Percentiles rank a stretch among this genome's conserved stretches.
phyloP scores from a whole-genome alignment of 1,284 basidiomycete species.

The Exobasidium cylindrosporum region DNA sequence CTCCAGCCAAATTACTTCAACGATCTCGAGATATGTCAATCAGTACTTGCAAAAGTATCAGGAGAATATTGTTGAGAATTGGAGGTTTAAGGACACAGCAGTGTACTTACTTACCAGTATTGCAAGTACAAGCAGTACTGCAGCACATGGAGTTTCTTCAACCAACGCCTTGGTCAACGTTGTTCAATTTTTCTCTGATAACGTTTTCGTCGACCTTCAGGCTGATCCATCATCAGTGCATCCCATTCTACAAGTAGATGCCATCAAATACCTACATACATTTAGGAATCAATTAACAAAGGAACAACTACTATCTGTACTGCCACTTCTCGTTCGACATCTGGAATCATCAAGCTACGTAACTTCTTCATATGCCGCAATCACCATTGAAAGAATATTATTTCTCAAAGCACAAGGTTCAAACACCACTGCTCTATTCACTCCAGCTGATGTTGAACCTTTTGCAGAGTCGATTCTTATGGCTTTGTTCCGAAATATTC shows the following conservation, averaged over 20 bases:
- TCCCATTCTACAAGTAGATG: constrained; percentile 90
- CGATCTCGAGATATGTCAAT: constrained; percentile 78
- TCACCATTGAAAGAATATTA: constrained; percentile 61
- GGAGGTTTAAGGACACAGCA: constrained; percentile 94
- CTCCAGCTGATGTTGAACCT: constrained; percentile 78
- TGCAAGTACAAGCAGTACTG: constrained; percentile 80
- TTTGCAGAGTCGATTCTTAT: constrained; percentile 74
- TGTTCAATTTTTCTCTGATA: constrained; percentile 88
- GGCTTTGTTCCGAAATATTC: constrained; percentile 76
- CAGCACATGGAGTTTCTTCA: constrained; percentile 56
- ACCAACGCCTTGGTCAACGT: constrained; percentile 90
- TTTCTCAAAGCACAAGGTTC: constrained; percentile 71
- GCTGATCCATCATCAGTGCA: constrained; percentile 64
- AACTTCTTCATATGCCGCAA: constrained; percentile 58
- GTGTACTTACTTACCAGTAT: constrained; percentile 88
- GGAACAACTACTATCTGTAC: constrained; percentile 83
- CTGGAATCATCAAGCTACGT: constrained; percentile 60
- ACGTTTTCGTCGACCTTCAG: constrained; percentile 85
- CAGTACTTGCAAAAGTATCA: constrained; percentile 67
- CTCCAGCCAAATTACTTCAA: constrained; percentile 76
- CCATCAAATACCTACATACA: constrained; percentile 68
- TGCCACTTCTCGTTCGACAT: constrained; percentile 83
- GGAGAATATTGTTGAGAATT: constrained; percentile 67
- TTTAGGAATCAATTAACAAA: constrained; percentile 96
- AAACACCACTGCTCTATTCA: constrained; percentile 67